A percentile compares a stretch with the other conserved stretches of the same genome.
Conservation (phyloP, 2,329 filamentous ascomycete genomes). For the Grosmannia clavigera region DNA sequence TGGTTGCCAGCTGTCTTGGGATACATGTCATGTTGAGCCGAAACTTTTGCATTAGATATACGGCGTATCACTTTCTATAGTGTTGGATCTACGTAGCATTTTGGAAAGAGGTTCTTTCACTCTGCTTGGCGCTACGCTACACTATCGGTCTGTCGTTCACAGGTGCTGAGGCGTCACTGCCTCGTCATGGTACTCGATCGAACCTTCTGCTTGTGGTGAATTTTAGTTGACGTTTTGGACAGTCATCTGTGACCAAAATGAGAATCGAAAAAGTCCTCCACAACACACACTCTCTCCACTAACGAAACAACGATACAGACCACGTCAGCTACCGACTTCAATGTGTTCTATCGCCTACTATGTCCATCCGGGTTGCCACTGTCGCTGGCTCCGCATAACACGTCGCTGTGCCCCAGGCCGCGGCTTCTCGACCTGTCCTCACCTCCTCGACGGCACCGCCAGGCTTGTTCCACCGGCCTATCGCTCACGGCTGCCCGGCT, state of each 20-base stretch:
- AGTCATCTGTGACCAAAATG: too few relatives aligned
- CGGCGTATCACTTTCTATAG: background rate
- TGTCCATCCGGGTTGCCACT: slow-evolving; percentile 34
- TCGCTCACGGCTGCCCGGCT: slow-evolving; percentile 3
- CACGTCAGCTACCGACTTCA: background rate
- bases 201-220: background rate
- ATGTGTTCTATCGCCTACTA: slow-evolving; percentile 40
- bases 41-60: background rate
- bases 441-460: slow-evolving; percentile 26
- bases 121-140: background rate
- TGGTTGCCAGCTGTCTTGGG: background rate
- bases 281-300: too few relatives aligned
- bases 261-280: too few relatives aligned
- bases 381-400: slow-evolving; percentile 38
- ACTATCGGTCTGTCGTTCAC: background rate
- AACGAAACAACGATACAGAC: background rate
- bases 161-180: background rate
- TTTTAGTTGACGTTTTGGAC: too few relatives aligned
- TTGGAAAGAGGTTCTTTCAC: background rate
- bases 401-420: slow-evolving; percentile 33
- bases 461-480: slow-evolving; percentile 24
- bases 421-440: slow-evolving; percentile 36
- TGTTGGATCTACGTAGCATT: background rate
- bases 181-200: background rate
- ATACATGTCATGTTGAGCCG: too few relatives aligned